Conservation (phyloP, 225 moss, liverwort and hornwort genomes). For the Climacium dendroides region DNA sequence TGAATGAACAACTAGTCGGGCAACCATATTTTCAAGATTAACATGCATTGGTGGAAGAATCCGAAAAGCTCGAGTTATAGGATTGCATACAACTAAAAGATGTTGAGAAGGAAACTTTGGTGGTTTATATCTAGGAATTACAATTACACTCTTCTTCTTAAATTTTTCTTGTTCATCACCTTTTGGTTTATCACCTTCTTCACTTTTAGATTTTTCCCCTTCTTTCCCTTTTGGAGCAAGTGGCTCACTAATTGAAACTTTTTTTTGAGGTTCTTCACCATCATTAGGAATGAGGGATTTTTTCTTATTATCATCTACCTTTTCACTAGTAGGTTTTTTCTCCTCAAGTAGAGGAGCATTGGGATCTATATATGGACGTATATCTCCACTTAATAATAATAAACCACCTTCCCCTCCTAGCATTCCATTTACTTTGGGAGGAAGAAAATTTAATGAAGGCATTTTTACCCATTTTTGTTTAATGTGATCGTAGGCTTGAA, state of each 20-base stretch:
- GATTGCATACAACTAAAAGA: slow-evolving; percentile 33
- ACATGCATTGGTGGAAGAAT: slow-evolving; percentile 37
- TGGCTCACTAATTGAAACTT: background rate
- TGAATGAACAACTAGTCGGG: slow-evolving; percentile 12
- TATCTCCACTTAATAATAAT: slow-evolving; percentile 25
- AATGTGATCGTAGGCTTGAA: slow-evolving; percentile 25
- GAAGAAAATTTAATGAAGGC: slow-evolving; percentile 43
- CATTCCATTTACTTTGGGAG: slow-evolving; percentile 24
- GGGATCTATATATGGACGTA: background rate
- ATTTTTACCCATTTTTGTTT: slow-evolving; percentile 31
- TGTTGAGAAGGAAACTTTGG: slow-evolving; percentile 24
- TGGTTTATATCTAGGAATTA: slow-evolving; percentile 4
- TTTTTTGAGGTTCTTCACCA: background rate
- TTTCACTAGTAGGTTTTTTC: background rate
- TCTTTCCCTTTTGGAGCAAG: background rate
- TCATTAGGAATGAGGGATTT: background rate
- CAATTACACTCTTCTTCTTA: background rate
- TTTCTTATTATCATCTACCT: background rate
- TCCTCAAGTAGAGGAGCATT: background rate
- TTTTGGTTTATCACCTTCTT: background rate
- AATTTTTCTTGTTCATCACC: background rate
- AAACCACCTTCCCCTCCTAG: slow-evolving; percentile 43
- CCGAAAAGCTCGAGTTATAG: slow-evolving; percentile 12
- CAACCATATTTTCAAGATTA: slow-evolving; percentile 21
- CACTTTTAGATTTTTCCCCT: background rate